A percentile compares a stretch with the other conserved stretches of the same genome.
phyloP scores from a whole-genome alignment of 1,284 basidiomycete species.

The Sanguinoderma infundibulare region DNA sequence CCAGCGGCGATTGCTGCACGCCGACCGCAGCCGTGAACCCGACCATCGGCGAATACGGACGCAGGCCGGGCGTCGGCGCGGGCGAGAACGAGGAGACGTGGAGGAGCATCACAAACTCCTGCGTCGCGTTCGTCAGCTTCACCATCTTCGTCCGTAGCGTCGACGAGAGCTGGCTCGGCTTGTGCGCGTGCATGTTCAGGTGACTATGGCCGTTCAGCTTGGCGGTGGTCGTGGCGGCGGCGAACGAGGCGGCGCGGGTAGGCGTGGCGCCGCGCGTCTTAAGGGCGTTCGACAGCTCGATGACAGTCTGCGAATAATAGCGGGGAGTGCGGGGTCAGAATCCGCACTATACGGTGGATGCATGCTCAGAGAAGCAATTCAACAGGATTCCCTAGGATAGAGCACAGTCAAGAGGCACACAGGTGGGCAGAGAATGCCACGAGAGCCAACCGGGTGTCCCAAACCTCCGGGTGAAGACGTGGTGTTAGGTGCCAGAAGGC shows the following conservation, averaged over 20 bases:
- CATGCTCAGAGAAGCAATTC: not conserved
- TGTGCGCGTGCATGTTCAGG: constrained; percentile 32
- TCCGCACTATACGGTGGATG: not conserved
- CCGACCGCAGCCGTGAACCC: constrained; percentile 10
- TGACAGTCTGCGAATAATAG: constrained; percentile 54
- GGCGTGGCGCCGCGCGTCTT: constrained; percentile 54
- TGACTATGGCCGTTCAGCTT: constrained; percentile 24
- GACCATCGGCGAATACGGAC: constrained; percentile 61
- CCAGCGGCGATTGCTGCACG: constrained; percentile 22
- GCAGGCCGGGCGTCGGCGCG: constrained; percentile 49
- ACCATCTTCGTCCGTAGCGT: constrained; percentile 69
- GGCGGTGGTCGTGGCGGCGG: constrained; percentile 2
- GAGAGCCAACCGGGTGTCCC: not conserved
- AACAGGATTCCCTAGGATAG: constrained; percentile 1
- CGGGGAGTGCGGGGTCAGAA: not conserved
- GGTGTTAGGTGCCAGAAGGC: not conserved
- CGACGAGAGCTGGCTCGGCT: constrained; percentile 47
- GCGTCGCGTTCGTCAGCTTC: constrained; percentile 74
- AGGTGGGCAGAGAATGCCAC: not conserved
- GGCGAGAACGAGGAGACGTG: constrained; percentile 81
- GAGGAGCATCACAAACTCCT: constrained; percentile 78
- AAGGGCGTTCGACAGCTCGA: constrained; percentile 68
- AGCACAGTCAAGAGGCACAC: not conserved
- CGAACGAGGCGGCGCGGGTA: constrained; percentile 8
- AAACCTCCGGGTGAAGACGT: not conserved